phyloP scores from a whole-genome alignment of 2,329 filamentous ascomycete genomes.

The Beauveria medogensis region DNA sequence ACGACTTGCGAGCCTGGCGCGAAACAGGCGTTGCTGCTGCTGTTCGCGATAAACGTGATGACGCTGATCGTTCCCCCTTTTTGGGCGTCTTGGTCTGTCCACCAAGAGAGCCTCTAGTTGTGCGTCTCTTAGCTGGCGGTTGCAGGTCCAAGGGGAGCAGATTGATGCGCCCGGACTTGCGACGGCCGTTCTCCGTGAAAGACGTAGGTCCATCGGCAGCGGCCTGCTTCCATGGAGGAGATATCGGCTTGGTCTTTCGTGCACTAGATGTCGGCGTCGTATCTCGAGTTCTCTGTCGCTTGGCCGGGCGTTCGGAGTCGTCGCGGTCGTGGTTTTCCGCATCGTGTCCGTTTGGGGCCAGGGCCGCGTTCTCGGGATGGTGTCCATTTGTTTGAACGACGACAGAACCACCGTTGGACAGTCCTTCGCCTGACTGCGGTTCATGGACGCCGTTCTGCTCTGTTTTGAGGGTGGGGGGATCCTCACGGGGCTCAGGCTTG shows the following conservation, averaged over 20 bases:
- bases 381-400: conserved; percentile 14
- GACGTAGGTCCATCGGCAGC: conserved; percentile 80
- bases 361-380: conserved; percentile 17
- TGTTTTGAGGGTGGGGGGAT: conserved; percentile 19
- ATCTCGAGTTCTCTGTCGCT: conserved; percentile 55
- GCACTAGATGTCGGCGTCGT: conserved; percentile 33
- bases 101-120: conserved; percentile 36
- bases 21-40: conserved; percentile 17
- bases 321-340: conserved; percentile 14
- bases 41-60: conserved; percentile 15
- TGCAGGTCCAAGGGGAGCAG: conserved; percentile 44
- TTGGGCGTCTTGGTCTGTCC: conserved; percentile 27
- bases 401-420: not conserved
- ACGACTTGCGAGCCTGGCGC: conserved; percentile 7
- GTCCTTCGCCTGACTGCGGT: not conserved
- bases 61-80: conserved; percentile 15
- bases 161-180: conserved; percentile 60
- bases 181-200: conserved; percentile 65
- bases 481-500: conserved; percentile 27
- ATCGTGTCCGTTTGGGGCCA: conserved; percentile 15
- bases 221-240: conserved; percentile 89
- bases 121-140: conserved; percentile 40
- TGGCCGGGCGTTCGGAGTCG: conserved; percentile 45
- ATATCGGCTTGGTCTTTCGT: conserved; percentile 46
- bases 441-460: conserved; percentile 12